Evolutionary conservation across 2,329 filamentous ascomycete genomes (phyloP).

Genomic region (Phaeosphaeria sp.): DNA sequence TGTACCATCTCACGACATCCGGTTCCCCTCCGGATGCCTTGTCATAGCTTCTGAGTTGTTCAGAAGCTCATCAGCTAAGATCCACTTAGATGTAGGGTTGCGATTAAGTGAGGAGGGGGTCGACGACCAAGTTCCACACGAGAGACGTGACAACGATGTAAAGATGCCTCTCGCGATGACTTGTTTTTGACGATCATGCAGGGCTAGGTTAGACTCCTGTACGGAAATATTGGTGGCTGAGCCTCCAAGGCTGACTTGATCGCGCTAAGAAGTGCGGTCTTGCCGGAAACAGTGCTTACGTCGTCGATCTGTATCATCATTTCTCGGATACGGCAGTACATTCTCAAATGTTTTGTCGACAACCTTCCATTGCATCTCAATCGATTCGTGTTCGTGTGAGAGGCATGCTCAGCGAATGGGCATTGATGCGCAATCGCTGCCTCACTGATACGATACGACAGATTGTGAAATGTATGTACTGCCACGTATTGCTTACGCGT

Average conservation of each 20-base stretch:
- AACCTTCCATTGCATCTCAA: neutral
- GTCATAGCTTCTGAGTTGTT: neutral
- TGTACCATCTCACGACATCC: slow-evolving; percentile 4
- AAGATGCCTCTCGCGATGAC: slow-evolving; percentile 24
- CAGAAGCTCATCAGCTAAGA: neutral
- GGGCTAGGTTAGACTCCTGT: slow-evolving; percentile 37
- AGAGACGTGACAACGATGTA: slow-evolving; percentile 32
- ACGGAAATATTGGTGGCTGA: slow-evolving; percentile 48
- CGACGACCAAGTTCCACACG: slow-evolving; percentile 14
- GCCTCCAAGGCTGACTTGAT: slow-evolving; percentile 26
- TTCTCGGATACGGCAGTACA: slow-evolving; percentile 12
- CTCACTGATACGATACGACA: neutral
- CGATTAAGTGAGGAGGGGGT: slow-evolving; percentile 18
- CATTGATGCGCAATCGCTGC: neutral
- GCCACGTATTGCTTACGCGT: neutral
- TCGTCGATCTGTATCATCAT: slow-evolving; percentile 17
- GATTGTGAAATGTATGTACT: neutral
- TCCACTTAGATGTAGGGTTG: slow-evolving; percentile 1
- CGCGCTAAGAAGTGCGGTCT: slow-evolving; percentile 15
- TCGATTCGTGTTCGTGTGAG: neutral
- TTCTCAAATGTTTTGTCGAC: neutral
- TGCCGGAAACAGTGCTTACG: slow-evolving; percentile 4
- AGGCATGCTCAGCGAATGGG: neutral
- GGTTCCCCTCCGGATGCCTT: slow-evolving; percentile 25
- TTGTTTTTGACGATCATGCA: slow-evolving; percentile 40